A percentile compares a stretch with the other conserved stretches of the same genome.
These are phyloP conservation scores for Cystoderma amianthinum DNA, from an alignment of 768 basidiomycete species.

Conservation along the genomic window DNA sequence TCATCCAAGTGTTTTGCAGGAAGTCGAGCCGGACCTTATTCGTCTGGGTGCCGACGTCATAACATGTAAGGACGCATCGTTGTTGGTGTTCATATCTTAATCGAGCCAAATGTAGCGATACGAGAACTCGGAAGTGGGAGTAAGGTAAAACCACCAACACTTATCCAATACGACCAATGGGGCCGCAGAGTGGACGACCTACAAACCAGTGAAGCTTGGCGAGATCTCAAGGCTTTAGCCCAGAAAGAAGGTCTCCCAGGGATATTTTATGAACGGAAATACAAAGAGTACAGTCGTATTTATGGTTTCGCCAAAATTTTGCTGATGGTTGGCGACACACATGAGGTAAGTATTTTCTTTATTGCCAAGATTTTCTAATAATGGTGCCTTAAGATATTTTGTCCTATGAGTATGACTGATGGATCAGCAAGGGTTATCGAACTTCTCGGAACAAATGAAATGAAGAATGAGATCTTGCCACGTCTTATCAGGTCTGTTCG, in stretches of 20 bases:
- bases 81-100: not conserved
- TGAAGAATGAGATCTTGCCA: slow-evolving; percentile 53
- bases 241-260: slow-evolving; percentile 61
- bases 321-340: slow-evolving; percentile 56
- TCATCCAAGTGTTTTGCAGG: slow-evolving; percentile 34
- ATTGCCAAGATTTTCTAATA: not conserved
- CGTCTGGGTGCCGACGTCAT: slow-evolving; percentile 50
- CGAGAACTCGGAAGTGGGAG: slow-evolving; percentile 39
- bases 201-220: slow-evolving; percentile 70
- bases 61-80: slow-evolving; percentile 32
- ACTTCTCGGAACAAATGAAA: slow-evolving; percentile 48
- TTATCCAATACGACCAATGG: slow-evolving; percentile 74
- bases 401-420: slow-evolving; percentile 78
- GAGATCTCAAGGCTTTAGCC: slow-evolving; percentile 51
- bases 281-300: slow-evolving; percentile 50
- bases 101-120: slow-evolving; percentile 31
- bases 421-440: slow-evolving; percentile 71
- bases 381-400: slow-evolving; percentile 40
- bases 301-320: slow-evolving; percentile 63
- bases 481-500: slow-evolving; percentile 49
- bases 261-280: slow-evolving; percentile 62
- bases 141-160: slow-evolving; percentile 37
- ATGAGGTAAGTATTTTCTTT: slow-evolving; percentile 35
- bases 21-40: slow-evolving; percentile 55
- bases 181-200: slow-evolving; percentile 61